Conservation (phyloP, 306 rosid species). For the Rosa chinensis region DNA sequence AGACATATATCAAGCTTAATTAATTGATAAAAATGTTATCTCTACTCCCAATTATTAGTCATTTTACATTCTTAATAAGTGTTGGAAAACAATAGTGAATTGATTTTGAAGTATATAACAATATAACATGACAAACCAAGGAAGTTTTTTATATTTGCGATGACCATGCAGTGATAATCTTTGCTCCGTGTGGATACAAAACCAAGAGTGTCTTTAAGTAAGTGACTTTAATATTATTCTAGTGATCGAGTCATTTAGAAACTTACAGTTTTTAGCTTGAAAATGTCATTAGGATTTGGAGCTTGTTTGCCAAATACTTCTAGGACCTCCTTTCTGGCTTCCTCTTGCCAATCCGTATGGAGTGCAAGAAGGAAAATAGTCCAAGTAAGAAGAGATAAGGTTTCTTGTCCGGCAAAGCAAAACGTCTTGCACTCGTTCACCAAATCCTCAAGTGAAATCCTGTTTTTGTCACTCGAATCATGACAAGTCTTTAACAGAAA, state of each 20-base stretch:
- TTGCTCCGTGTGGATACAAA: not conserved
- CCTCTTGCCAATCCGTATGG: conserved; percentile 30
- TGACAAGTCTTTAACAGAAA: conserved; percentile 11
- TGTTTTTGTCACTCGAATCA: conserved; percentile 8
- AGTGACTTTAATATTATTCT: not conserved
- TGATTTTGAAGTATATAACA: not conserved
- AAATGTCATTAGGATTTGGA: conserved; percentile 15
- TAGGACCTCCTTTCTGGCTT: conserved; percentile 26
- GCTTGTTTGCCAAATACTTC: conserved; percentile 19
- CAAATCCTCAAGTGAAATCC: conserved; percentile 10
- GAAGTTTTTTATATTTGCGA: too few species aligned
- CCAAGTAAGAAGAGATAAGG: conserved; percentile 19
- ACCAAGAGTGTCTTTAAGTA: not conserved
- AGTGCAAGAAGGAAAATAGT: conserved; percentile 24
- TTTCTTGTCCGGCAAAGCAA: conserved; percentile 25
- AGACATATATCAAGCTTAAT: not conserved
- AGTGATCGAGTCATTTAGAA: not conserved
- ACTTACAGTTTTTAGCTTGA: conserved; percentile 20
- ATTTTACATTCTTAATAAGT: too few species aligned
- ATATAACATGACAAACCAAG: too few species aligned
- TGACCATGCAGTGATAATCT: not conserved
- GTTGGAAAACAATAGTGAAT: not conserved
- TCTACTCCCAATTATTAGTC: not conserved
- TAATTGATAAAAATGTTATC: not conserved
- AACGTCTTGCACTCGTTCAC: conserved; percentile 30